A percentile compares a stretch with the other conserved stretches of the same genome.
Conservation (phyloP, 2,329 filamentous ascomycete genomes). For the Aschersonia sp. region DNA sequence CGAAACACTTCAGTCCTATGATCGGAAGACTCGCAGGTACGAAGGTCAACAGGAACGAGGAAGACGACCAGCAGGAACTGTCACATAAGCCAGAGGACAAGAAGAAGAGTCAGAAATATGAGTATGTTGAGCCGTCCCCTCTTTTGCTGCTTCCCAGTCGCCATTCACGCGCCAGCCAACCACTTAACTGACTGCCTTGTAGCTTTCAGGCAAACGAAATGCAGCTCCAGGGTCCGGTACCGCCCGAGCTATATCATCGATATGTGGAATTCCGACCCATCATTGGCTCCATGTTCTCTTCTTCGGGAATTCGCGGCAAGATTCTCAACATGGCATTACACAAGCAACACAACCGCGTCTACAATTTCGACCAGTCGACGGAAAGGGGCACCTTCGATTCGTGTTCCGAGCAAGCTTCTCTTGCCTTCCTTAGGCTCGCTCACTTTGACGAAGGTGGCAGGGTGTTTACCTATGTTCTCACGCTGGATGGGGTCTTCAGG, state of each 20-base stretch:
- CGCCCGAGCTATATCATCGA: conserved; percentile 69
- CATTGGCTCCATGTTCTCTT: conserved; percentile 77
- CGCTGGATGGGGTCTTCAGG: conserved; percentile 70
- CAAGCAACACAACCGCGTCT: conserved; percentile 78
- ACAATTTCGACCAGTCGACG: conserved; percentile 72
- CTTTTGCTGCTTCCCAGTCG: no score
- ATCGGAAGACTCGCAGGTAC: conserved; percentile 69
- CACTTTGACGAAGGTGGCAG: conserved; percentile 78
- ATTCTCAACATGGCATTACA: conserved; percentile 76
- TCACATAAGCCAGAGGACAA: conserved; percentile 22
- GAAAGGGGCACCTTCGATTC: conserved; percentile 54
- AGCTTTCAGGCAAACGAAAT: conserved; percentile 91
- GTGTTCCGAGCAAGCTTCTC: conserved; percentile 55
- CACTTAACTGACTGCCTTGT: conserved; percentile 2
- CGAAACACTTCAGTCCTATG: conserved; percentile 78
- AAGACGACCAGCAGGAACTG: conserved; percentile 21
- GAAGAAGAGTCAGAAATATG: conserved; percentile 54
- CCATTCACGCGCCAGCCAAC: no score
- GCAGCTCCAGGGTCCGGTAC: conserved; percentile 73
- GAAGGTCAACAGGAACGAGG: conserved; percentile 48
- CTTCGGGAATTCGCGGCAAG: conserved; percentile 61
- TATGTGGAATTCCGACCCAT: conserved; percentile 90
- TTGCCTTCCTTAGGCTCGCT: conserved; percentile 72
- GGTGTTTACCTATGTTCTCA: conserved; percentile 85
- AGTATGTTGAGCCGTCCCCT: no score